These are phyloP conservation scores for Cordia subcordata DNA, from an alignment of 257 asterid species.

Conservation along the genomic window DNA sequence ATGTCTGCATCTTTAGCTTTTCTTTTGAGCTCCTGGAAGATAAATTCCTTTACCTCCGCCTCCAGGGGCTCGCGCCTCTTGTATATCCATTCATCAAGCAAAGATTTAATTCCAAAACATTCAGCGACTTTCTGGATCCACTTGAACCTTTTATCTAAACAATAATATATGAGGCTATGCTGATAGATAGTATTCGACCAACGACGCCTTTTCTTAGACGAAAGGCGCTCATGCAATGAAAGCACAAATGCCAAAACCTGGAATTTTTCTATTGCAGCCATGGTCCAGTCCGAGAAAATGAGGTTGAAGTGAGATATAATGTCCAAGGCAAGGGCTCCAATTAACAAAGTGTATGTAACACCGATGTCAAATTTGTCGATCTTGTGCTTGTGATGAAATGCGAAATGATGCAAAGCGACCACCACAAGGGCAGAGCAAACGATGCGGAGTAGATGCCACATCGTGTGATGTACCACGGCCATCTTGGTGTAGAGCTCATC, in stretches of 20 bases:
- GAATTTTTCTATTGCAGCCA: constrained; percentile 27
- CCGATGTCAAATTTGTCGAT: not conserved
- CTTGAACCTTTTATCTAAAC: not conserved
- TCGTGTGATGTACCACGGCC: constrained; percentile 5
- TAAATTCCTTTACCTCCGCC: constrained; percentile 13
- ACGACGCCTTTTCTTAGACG: constrained; percentile 16
- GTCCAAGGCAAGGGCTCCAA: constrained; percentile 18
- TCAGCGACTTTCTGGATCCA: not conserved
- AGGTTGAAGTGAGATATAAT: constrained; percentile 8
- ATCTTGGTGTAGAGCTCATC: constrained; percentile 31
- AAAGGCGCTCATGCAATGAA: constrained; percentile 15
- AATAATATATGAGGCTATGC: not conserved
- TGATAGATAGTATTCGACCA: constrained; percentile 12
- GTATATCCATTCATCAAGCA: constrained; percentile 8
- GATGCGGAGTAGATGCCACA: constrained; percentile 7
- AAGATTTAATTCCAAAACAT: constrained; percentile 1
- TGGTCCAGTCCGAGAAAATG: constrained; percentile 15
- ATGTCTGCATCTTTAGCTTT: constrained; percentile 23
- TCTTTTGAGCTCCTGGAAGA: constrained; percentile 16
- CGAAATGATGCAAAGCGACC: not conserved
- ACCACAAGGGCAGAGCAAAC: constrained; percentile 9
- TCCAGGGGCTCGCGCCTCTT: not conserved
- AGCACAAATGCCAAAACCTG: constrained; percentile 6
- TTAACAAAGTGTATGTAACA: constrained; percentile 14
- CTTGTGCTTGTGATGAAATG: not conserved